A percentile compares a stretch with the other conserved stretches of the same genome.
Evolutionary conservation across 1,284 basidiomycete genomes (phyloP).

Genomic region (Boletus nobilissimus): DNA sequence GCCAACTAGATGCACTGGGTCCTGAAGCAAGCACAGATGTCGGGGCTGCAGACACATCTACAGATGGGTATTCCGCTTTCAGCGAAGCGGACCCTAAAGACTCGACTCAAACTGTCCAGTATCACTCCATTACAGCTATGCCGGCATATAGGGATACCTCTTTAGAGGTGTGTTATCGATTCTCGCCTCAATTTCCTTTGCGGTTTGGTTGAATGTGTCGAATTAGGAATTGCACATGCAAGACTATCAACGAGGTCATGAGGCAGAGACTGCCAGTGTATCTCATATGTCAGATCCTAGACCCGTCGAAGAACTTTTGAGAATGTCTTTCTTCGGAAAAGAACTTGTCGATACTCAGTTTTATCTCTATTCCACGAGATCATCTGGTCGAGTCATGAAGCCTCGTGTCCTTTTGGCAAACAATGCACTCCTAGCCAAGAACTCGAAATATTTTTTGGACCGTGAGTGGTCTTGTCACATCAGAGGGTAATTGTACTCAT

Average conservation of each 20-base stretch:
- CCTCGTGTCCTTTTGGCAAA: constrained; percentile 41
- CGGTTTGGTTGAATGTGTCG: constrained; percentile 7
- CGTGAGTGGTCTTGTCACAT: constrained; percentile 26
- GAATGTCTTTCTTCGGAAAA: constrained; percentile 40
- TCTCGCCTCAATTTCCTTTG: neutral
- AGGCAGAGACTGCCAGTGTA: constrained; percentile 66
- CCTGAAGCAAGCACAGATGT: constrained; percentile 49
- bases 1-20: too few species aligned
- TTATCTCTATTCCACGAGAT: constrained; percentile 37
- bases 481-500: neutral
- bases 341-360: constrained; percentile 43
- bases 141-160: constrained; percentile 75
- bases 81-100: constrained; percentile 68
- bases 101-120: constrained; percentile 60
- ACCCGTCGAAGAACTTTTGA: constrained; percentile 34
- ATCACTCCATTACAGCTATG: constrained; percentile 80
- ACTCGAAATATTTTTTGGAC: constrained; percentile 38
- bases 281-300: constrained; percentile 48
- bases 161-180: constrained; percentile 64
- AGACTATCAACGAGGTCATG: constrained; percentile 81
- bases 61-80: constrained; percentile 63
- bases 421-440: constrained; percentile 34
- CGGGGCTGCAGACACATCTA: constrained; percentile 71
- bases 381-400: constrained; percentile 13
- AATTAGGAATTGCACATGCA: constrained; percentile 75